Conservation (phyloP, 192 early-diverging fungal species). For the Umbelopsis isabellina region DNA sequence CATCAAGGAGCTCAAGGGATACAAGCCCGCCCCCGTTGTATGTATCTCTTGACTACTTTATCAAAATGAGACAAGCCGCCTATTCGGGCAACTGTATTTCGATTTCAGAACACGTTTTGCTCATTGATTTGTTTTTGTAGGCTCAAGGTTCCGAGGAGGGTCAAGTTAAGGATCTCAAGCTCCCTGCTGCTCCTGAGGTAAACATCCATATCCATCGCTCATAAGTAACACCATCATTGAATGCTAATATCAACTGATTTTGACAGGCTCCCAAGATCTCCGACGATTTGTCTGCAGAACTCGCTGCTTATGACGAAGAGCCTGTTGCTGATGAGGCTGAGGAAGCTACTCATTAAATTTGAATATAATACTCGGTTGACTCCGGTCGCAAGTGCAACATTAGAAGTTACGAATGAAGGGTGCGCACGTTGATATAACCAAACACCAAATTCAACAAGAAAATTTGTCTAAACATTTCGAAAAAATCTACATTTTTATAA, state of each 20-base stretch:
- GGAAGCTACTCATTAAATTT: constrained; percentile 22
- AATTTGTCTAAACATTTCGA: constrained; percentile 8
- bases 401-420: constrained; percentile 21
- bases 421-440: constrained; percentile 22
- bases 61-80: not conserved
- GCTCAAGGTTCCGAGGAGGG: constrained; percentile 7
- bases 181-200: constrained; percentile 9
- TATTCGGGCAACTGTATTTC: not conserved
- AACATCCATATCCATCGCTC: not conserved
- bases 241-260: not conserved
- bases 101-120: not conserved
- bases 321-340: constrained; percentile 20
- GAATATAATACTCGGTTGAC: constrained; percentile 22
- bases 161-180: constrained; percentile 19
- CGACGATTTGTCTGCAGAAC: constrained; percentile 6
- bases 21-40: constrained; percentile 56
- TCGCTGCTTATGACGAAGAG: constrained; percentile 13
- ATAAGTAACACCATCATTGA: no score
- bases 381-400: constrained; percentile 19
- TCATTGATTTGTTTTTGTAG: not conserved
- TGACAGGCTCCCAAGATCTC: not conserved
- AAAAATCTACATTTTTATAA: constrained; percentile 18
- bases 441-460: constrained; percentile 20
- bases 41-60: not conserved
- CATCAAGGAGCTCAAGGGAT: constrained; percentile 57